These are phyloP conservation scores for Sarcocystis neurona DNA, from an alignment of 169 alveolate genomes.

Conservation along the genomic window DNA sequence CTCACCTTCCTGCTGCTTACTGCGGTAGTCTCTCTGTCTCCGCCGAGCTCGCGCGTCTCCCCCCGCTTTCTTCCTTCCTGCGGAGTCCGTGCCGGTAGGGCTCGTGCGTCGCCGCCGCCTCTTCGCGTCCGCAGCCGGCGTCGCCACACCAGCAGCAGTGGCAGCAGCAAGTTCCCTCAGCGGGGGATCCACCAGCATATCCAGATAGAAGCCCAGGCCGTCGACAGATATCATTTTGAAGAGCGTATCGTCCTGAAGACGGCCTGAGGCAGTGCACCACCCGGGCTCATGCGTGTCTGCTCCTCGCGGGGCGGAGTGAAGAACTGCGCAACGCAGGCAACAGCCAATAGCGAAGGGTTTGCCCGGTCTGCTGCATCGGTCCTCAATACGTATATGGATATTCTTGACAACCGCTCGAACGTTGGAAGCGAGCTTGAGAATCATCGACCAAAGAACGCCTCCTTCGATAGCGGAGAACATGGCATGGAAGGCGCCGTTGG, in stretches of 20 bases:
- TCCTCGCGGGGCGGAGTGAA: slow-evolving; percentile 36
- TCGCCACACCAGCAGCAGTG: background rate
- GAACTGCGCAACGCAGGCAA: slow-evolving; percentile 22
- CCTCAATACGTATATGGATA: slow-evolving; percentile 73
- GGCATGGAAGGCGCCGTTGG: slow-evolving; percentile 20
- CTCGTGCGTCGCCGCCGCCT: background rate
- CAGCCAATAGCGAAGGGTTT: slow-evolving; percentile 34
- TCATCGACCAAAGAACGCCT: slow-evolving; percentile 71
- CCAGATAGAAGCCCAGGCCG: slow-evolving; percentile 40
- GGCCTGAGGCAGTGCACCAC: slow-evolving; percentile 16
- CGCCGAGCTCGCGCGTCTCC: background rate
- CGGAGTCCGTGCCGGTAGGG: background rate
- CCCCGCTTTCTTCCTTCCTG: background rate
- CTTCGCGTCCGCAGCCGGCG: background rate
- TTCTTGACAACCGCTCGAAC: slow-evolving; percentile 65
- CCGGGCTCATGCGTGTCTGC: slow-evolving; percentile 35
- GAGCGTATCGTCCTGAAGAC: slow-evolving; percentile 31
- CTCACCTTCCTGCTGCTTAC: too few relatives aligned
- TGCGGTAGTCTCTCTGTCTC: too few relatives aligned
- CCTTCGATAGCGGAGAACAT: slow-evolving; percentile 54
- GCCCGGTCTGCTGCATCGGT: slow-evolving; percentile 32
- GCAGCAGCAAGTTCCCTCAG: background rate
- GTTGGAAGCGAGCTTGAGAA: slow-evolving; percentile 69
- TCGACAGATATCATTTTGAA: slow-evolving; percentile 36
- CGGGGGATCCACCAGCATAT: slow-evolving; percentile 19